These are phyloP conservation scores for Cytospora chrysosperma DNA, from an alignment of 2,329 filamentous ascomycete species.

Conservation along the genomic window DNA sequence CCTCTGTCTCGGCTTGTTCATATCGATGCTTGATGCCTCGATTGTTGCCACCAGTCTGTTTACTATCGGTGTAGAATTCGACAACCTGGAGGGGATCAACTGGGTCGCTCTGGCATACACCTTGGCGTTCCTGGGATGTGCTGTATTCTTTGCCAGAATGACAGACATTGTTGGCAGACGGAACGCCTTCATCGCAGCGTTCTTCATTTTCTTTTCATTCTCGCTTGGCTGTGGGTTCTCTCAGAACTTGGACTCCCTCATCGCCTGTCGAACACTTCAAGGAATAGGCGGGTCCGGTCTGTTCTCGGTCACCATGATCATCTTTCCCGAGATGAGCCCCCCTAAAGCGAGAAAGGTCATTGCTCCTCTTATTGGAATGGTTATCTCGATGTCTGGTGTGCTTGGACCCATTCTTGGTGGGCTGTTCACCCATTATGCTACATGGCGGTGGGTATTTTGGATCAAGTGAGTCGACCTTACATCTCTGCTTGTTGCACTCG, in stretches of 20 bases:
- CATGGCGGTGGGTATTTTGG: conserved; percentile 59
- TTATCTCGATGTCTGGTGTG: conserved; percentile 49
- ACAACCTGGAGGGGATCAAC: conserved; percentile 45
- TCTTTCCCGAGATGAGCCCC: conserved; percentile 51
- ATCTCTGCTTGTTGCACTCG: neutral
- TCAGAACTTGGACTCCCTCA: conserved; percentile 44
- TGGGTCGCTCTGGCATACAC: conserved; percentile 58
- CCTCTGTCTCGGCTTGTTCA: conserved; percentile 52
- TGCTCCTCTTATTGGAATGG: conserved; percentile 47
- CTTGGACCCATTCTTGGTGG: conserved; percentile 54
- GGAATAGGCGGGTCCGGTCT: conserved; percentile 52
- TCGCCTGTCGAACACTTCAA: conserved; percentile 49
- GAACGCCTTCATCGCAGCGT: conserved; percentile 49
- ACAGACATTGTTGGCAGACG: conserved; percentile 56
- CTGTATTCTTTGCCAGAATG: conserved; percentile 53
- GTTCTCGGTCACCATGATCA: conserved; percentile 57
- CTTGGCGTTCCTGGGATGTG: conserved; percentile 55
- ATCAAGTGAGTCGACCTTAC: conserved; percentile 47
- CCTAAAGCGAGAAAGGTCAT: conserved; percentile 41
- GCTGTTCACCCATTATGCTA: conserved; percentile 47
- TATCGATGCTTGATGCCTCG: conserved; percentile 59
- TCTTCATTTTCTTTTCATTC: conserved; percentile 54
- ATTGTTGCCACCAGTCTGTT: conserved; percentile 60
- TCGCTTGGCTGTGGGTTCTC: conserved; percentile 55
- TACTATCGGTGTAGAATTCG: conserved; percentile 53